Base-by-base conservation (phyloP, 352 stramenopile species). In the Phytophthora brassicae region DNA sequence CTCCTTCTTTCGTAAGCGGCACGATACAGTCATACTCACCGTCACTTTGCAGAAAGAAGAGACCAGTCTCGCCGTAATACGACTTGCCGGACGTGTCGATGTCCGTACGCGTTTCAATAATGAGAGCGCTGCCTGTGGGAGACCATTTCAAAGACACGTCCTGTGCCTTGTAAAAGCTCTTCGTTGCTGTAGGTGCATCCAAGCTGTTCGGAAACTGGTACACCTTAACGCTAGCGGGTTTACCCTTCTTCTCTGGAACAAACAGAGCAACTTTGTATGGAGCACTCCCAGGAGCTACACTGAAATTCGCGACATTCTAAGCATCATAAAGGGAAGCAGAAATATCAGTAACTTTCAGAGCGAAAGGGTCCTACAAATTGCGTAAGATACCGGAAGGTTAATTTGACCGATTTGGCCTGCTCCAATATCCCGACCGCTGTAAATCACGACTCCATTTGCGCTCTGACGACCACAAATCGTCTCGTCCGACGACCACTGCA, bases 1-100 rank as follows among this genome's bases (percentile, higher is more conserved):
- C 84, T 3, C 96, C 94, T 61, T 95, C 77, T 60, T 92, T 98
- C 51, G 76, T 96, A 16, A 83, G 83, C 57, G 74, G 96, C 56
- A 88, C 91, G 69, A 87, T 97, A 82, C 71, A 97, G 68, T 97
- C 86, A 66, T 97, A 96, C 23, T 89, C 77, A 31, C 91, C 88
- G 59, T 97, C 90, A 49, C 83, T 86, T 70, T 97, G 84, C 60
- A 99, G 72, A 62, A 99, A 94, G 74, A 98, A 99, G 2, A 99
- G 75, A 9, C 94, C 90, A 0, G 96, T 98, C 53, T 97, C 97
- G 45, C 97, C 97, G 60, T 99, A 99, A 77, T 99, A 99, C 39
- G 91, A 98, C 72, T 98, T 86, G 56, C 94, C 94, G 0, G 88
- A 94, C 35, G 89, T 96, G 60, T 97, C 91, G 16, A 97, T 84